Conservation (phyloP, 73 alveolate genomes). For the Symbiodinium pilosum region DNA sequence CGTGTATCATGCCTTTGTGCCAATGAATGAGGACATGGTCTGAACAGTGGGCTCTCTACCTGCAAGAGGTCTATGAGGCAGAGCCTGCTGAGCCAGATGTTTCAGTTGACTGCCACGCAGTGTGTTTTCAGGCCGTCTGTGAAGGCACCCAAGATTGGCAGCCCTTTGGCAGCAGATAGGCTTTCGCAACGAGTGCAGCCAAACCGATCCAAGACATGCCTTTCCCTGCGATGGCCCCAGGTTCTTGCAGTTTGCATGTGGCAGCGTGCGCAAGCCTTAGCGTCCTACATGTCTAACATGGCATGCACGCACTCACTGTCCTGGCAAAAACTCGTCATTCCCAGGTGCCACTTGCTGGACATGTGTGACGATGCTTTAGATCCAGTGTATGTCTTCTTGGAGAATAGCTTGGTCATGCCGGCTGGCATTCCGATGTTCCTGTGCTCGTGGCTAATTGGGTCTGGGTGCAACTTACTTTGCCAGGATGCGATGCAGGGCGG, state of each 20-base stretch:
- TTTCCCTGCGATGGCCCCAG: neutral
- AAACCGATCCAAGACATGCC: no score
- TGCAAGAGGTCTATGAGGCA: neutral
- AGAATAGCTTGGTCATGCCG: neutral
- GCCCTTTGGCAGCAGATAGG: no score
- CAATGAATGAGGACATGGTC: neutral
- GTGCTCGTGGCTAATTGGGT: no score
- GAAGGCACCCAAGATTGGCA: neutral
- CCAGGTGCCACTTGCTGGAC: neutral
- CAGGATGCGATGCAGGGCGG: neutral
- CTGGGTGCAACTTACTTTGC: no score
- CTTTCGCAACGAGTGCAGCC: no score
- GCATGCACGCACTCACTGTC: neutral
- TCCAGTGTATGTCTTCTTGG: neutral
- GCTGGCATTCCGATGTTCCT: neutral
- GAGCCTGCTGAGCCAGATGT: neutral
- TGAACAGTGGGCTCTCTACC: neutral
- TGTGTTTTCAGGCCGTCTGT: neutral
- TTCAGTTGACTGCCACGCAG: neutral
- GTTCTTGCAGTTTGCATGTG: neutral
- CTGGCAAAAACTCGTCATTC: neutral
- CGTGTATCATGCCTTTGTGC: no score
- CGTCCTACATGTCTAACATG: neutral
- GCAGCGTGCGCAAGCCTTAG: neutral
- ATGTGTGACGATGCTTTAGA: neutral